These are phyloP conservation scores for Hypericum perforatum DNA, from an alignment of 345 rosid genomes.

Conservation along the genomic window DNA sequence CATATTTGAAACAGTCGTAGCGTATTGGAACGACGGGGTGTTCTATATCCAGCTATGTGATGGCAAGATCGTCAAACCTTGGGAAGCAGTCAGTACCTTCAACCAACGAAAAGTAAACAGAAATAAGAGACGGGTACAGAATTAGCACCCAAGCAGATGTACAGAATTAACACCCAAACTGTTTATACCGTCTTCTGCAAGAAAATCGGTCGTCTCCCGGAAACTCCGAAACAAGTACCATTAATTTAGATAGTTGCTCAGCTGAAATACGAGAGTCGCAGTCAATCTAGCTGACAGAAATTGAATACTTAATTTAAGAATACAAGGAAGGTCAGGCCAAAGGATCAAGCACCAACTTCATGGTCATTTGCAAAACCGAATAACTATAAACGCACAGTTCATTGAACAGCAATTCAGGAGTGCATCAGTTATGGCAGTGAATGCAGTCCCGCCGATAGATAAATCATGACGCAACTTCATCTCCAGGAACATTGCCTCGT, in stretches of 20 bases:
- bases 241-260: constrained; percentile 34
- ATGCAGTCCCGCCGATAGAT: constrained; percentile 52
- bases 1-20: too few relatives aligned
- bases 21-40: too few relatives aligned
- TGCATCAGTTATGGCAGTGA: constrained; percentile 57
- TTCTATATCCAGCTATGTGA: too few relatives aligned
- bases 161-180: not conserved
- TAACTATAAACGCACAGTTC: constrained; percentile 23
- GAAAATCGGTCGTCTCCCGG: constrained; percentile 18
- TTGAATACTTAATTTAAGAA: constrained; percentile 21
- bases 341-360: too few relatives aligned
- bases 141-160: not conserved
- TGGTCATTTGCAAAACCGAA: not conserved
- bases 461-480: constrained; percentile 42
- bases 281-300: constrained; percentile 39
- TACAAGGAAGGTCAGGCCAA: too few relatives aligned
- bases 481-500: constrained; percentile 36
- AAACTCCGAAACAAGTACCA: constrained; percentile 17
- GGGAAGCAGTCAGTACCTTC: too few relatives aligned
- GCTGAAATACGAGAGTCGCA: constrained; percentile 57
- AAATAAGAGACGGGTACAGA: too few relatives aligned
- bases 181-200: constrained; percentile 7
- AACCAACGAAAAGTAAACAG: too few relatives aligned
- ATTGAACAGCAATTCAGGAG: constrained; percentile 48
- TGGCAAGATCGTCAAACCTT: too few relatives aligned